Evolutionary conservation across 805 yeast species (phyloP), one percentile per base, ranked within the genome.

Genomic region (Lipomyces starkeyi): DNA sequence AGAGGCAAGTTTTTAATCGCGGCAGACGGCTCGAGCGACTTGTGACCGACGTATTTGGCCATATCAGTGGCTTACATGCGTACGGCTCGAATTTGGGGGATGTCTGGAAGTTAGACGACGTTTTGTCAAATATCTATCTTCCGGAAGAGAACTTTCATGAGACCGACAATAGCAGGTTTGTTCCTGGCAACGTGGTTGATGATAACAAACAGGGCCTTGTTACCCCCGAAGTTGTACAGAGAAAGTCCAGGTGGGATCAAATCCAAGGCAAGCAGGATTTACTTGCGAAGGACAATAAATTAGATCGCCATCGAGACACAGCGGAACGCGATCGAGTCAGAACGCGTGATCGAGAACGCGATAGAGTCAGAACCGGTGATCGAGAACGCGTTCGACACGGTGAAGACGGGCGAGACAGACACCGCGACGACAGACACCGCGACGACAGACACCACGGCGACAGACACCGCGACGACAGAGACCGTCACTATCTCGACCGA

Each of bases 401-500:
- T 29, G 32, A 29, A 29, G 7, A 35, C 14, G 14, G 14, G 1
- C 40, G 40, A 11, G 54, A n/a, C 14, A 8, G 54, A 29, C 29
- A 35, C 40, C 40, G 40, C 40, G 56, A 53, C 17, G 56, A 25
- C 56, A 22, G 32, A 14, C 13, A 32, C 40, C 58, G 29, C 37
- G 40, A 37, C 37, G 58, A 32, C 58, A n/a, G 32, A 7, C 25
- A 55, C 43, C 27, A 22, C 40, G 56, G 25, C 27, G 56, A 25
- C 56, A 20, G 32, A 14, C 22, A 32, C 40, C 57, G 27, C 37
- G 29, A 43, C 37, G 58, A 32, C 58, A n/a, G 32, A 7, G 58
- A 55, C 35, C 27, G 37, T 14, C 20, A n/a, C 22, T 13, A 32
- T 14, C 58, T 43, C 58, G 58, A 55, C 58, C 43, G 43, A 27